Evolutionary conservation across 2,329 filamentous ascomycete species (phyloP).

Genomic region (Xylariaceae sp.): DNA sequence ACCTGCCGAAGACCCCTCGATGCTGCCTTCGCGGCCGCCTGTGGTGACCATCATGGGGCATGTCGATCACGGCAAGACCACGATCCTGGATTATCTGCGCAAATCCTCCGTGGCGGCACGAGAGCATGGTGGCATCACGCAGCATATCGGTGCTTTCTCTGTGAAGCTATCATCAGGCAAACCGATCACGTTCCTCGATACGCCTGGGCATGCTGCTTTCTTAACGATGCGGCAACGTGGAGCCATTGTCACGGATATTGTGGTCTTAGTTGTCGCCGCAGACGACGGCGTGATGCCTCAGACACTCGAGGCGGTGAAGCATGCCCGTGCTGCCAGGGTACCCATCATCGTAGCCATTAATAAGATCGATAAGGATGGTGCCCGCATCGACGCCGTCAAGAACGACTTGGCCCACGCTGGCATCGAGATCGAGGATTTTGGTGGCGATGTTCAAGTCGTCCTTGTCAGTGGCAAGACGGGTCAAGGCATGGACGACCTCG

Average conservation of each 20-base stretch:
- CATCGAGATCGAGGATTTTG: constrained; percentile 90
- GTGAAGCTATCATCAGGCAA: constrained; percentile 83
- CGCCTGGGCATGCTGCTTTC: constrained; percentile 93
- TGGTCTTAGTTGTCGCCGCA: constrained; percentile 90
- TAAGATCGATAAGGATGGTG: constrained; percentile 87
- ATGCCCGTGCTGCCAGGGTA: constrained; percentile 79
- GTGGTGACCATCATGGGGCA: constrained; percentile 99
- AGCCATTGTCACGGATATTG: constrained; percentile 93
- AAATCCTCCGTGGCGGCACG: constrained; percentile 87
- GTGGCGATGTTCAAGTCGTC: constrained; percentile 90
- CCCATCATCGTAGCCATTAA: constrained; percentile 98
- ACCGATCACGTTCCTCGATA: constrained; percentile 93
- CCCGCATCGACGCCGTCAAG: constrained; percentile 79
- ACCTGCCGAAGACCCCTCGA: constrained; percentile 61
- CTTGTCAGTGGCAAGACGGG: constrained; percentile 92
- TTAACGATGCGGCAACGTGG: constrained; percentile 92
- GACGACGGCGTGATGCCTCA: constrained; percentile 98
- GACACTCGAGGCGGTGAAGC: constrained; percentile 92
- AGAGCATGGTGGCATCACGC: constrained; percentile 95
- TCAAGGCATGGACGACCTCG: constrained; percentile 82
- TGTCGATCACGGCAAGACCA: constrained; percentile 98
- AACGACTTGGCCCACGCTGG: constrained; percentile 77
- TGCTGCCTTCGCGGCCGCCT: constrained; percentile 72
- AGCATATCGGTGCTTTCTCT: constrained; percentile 96
- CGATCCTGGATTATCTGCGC: constrained; percentile 85